A percentile compares a stretch with the other conserved stretches of the same genome.
Evolutionary conservation across 345 rosid species (phyloP).

Genomic region (Eucalyptus victrix): DNA sequence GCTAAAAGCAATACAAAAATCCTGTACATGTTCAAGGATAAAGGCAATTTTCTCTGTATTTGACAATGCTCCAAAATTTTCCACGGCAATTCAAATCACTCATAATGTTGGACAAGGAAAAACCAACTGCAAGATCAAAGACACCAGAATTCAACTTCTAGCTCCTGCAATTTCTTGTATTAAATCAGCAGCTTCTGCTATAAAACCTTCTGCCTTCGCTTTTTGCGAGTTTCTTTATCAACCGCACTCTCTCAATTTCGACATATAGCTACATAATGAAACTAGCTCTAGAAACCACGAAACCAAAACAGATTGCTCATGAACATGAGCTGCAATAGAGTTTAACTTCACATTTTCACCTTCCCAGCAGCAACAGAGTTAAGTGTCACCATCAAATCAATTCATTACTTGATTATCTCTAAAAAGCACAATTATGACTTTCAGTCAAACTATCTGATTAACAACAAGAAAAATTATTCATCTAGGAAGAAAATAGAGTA

Average conservation of each 20-base stretch:
- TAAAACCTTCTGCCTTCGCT: too few relatives aligned
- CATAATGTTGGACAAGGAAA: rapidly evolving
- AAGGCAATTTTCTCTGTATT: too few relatives aligned
- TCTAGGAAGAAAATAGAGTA: background rate
- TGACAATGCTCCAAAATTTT: too few relatives aligned
- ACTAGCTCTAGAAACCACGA: background rate
- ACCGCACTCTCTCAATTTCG: slow-evolving; percentile 30
- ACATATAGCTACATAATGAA: slow-evolving; percentile 49
- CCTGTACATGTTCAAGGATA: rapidly evolving
- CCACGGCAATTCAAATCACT: too few relatives aligned
- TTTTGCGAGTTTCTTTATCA: too few relatives aligned
- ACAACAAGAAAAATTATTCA: background rate
- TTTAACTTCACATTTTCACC: slow-evolving; percentile 15
- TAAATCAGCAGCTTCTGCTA: too few relatives aligned
- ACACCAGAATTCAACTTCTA: too few relatives aligned
- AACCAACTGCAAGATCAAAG: too few relatives aligned
- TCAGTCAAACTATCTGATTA: background rate
- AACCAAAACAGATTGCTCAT: background rate
- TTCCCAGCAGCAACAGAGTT: slow-evolving; percentile 78
- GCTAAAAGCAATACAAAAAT: too few relatives aligned
- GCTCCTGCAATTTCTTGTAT: too few relatives aligned
- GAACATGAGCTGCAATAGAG: background rate
- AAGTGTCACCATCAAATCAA: background rate
- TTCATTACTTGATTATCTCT: background rate
- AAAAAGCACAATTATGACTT: background rate